Evolutionary conservation across 129 eudicot species (phyloP), one percentile per base, ranked within the genome.

Genomic region (Lonicera japonica): DNA sequence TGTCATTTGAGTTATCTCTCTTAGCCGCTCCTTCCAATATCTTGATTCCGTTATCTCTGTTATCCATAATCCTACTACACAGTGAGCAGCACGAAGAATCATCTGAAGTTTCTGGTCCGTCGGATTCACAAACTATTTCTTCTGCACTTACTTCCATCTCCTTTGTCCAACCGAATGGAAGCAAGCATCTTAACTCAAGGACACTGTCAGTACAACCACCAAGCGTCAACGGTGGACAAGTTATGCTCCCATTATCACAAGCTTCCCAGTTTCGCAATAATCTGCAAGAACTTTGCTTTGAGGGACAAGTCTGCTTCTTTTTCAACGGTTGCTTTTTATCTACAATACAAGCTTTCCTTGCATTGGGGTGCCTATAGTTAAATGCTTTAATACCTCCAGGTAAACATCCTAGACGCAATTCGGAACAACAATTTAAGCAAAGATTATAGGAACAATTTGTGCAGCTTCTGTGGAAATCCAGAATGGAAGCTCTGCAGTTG

Each of bases 381-480:
- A 71, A 61, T 63, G 63, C 65, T 65, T 73, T 45, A 36, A 68
- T 67, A 45, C 70, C 75, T 21, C 64, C 85, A 25, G 40, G 67
- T 57, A 70, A 64, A 17, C 66, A 69, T 48, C 79, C 82, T 66
- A 66, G 87, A 48, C 84, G 83, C 57, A 87, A 79, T 29, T 91
- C 95, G 45, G 63, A 76, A 69, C 90, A 84, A 72, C 98, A 92
- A 67, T 72, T 70, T 72, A 87, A 78, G 69, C 98, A 92, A 50
- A 92, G 89, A 63, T 69, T 70, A 64, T 92, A 92, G 17, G 95
- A 87, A 73, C 98, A 92, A 43, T 69, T 84, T 70, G 77, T 68
- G 78, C 98, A 92, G 84, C 83, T 84, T 83, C 96, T 65, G 58
- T 92, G 86, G 72, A 85, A 82, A 80, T 88, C 95, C 69, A 85